These are phyloP conservation scores for Thyridium curvatum DNA, from an alignment of 2,329 filamentous ascomycete species.

Conservation along the genomic window DNA sequence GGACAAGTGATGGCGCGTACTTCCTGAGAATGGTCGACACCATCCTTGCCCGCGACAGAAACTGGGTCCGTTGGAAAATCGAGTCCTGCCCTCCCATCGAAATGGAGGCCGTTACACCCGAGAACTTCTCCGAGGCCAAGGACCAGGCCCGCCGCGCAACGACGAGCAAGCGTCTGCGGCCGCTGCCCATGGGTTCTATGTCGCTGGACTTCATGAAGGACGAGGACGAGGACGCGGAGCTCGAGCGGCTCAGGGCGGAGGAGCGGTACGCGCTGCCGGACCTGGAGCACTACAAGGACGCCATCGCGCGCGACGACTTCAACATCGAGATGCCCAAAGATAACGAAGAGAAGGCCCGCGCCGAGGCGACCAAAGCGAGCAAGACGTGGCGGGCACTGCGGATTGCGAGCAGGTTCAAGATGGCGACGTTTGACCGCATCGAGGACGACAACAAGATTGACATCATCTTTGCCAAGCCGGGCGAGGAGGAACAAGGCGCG, in stretches of 20 bases:
- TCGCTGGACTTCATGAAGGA: constrained; percentile 74
- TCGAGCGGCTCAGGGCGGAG: constrained; percentile 63
- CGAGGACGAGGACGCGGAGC: constrained; percentile 46
- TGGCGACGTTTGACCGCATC: constrained; percentile 79
- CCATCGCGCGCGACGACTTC: constrained; percentile 74
- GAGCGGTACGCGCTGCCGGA: constrained; percentile 63
- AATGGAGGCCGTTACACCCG: constrained; percentile 61
- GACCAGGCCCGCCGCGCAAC: constrained; percentile 59
- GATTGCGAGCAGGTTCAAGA: constrained; percentile 66
- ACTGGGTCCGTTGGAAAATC: constrained; percentile 98
- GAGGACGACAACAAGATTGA: constrained; percentile 72
- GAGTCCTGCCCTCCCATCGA: constrained; percentile 88
- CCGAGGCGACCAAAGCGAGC: constrained; percentile 70
- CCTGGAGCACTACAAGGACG: constrained; percentile 62
- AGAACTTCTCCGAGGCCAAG: constrained; percentile 65
- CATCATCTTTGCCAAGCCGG: constrained; percentile 41
- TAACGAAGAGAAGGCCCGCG: constrained; percentile 47
- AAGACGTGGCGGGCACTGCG: constrained; percentile 87
- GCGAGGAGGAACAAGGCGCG: constrained; percentile 19
- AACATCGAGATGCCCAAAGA: constrained; percentile 77
- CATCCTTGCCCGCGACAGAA: constrained; percentile 90
- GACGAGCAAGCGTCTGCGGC: constrained; percentile 63
- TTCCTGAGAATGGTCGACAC: constrained; percentile 97
- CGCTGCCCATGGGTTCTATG: constrained; percentile 64
- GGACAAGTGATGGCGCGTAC: constrained; percentile 74